A percentile compares a stretch with the other conserved stretches of the same genome.
phyloP scores from a whole-genome alignment of 176 grass and related monocot species.

The Echinochloa phyllopogon region DNA sequence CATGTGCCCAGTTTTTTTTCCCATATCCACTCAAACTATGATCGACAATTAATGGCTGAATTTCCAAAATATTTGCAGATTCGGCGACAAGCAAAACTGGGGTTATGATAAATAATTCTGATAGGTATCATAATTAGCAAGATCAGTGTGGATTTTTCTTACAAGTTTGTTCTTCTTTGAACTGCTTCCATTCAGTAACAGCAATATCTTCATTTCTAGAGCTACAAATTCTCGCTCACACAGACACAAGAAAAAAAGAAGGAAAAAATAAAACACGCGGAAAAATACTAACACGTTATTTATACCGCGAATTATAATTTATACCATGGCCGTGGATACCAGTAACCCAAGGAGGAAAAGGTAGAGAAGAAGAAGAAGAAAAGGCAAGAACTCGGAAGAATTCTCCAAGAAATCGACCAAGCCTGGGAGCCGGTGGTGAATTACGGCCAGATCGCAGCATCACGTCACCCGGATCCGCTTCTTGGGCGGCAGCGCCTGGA shows the following conservation, averaged over 20 bases:
- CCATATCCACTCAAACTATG: constrained; percentile 1
- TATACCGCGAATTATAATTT: constrained; percentile 55
- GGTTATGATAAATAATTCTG: constrained; percentile 31
- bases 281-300: constrained; percentile 41
- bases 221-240: constrained; percentile 45
- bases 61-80: constrained; percentile 2
- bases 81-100: not conserved
- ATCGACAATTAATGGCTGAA: constrained; percentile 16
- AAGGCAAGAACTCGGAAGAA: constrained; percentile 48
- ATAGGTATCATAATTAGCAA: constrained; percentile 39
- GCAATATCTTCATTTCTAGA: constrained; percentile 43
- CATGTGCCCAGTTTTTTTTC: not conserved
- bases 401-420: constrained; percentile 47
- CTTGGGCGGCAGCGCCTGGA: constrained; percentile 63
- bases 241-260: not conserved
- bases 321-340: constrained; percentile 47
- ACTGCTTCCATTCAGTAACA: constrained; percentile 35
- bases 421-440: constrained; percentile 29
- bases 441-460: constrained; percentile 33
- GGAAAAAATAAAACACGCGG: not conserved
- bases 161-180: constrained; percentile 25
- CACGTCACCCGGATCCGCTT: constrained; percentile 72
- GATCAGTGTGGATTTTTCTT: constrained; percentile 38
- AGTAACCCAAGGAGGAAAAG: not conserved
- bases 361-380: not conserved